Evolutionary conservation across 768 basidiomycete genomes (phyloP), one percentile per base, ranked within the genome.

Genomic region (Lenzites betulinus): DNA sequence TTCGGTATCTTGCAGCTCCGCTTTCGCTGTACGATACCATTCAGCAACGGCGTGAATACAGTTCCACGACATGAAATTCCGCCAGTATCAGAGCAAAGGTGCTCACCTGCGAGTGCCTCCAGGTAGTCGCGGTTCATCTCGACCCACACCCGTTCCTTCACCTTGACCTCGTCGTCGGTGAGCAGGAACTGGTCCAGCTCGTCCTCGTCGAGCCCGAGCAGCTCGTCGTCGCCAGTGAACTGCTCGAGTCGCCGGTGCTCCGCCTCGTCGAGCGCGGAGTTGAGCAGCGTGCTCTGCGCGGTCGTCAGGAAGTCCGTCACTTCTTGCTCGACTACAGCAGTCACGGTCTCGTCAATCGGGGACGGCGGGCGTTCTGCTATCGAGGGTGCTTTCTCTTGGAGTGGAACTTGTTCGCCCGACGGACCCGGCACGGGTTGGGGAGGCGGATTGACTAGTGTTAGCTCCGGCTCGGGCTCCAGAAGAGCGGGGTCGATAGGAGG

Each of bases 141-240:
- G 49, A 95, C 93, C 95, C 95, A 98, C 1, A 97, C 85, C 12
- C 92, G 86, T 71, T 93, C 92, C 73, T 92, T 98, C 69, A 93
- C 79, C 70, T 79, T 85, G 3, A 92, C 88, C 73, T 96, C 94
- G 23, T 89, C 89, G 36, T 89, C 88, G 8, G 81, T 84, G 23
- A 95, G 74, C 56, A 93, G 76, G 69, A 97, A 90, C 25, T 78
- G 78, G 71, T 96, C 89, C 43, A 97, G 79, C 70, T 98, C 95
- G 6, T 88, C 92, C 68, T 98, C 95, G 72, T 97, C 89, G n/a
- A 98, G 78, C 16, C 89, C 92, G 22, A 78, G 70, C 47, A 93
- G 75, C 63, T 90, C 88, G 64, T 92, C 82, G 44, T 71, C 72
- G 3, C 69, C 74, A 25, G 77, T 69, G 20, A 81, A 77, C 42